phyloP scores from a whole-genome alignment of 1,284 basidiomycete species.

The Grifola frondosa region DNA sequence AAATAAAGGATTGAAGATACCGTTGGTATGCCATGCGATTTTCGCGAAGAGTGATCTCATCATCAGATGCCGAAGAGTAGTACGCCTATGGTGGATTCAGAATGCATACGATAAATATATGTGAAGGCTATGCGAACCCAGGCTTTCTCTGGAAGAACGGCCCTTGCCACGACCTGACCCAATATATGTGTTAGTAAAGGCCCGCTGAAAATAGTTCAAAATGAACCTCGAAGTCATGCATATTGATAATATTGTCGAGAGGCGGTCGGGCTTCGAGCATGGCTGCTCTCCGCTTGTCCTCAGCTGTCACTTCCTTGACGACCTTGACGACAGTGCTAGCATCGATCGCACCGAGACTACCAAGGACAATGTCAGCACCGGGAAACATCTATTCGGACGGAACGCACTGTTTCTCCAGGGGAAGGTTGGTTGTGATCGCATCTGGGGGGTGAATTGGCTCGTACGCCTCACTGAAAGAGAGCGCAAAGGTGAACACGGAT shows the following conservation, averaged over 20 bases:
- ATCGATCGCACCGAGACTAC: conserved; percentile 51
- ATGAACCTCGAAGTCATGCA: conserved; percentile 70
- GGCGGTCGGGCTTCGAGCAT: conserved; percentile 46
- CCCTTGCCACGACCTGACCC: conserved; percentile 51
- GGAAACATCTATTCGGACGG: background rate
- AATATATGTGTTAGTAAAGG: no score
- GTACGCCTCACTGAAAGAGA: conserved; percentile 46
- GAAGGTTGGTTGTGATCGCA: conserved; percentile 61
- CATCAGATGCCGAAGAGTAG: conserved; percentile 63
- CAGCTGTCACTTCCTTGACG: conserved; percentile 45
- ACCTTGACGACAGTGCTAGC: conserved; percentile 43
- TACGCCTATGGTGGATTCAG: conserved; percentile 52
- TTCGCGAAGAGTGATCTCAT: conserved; percentile 68
- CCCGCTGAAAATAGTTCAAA: no score
- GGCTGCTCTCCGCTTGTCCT: conserved; percentile 42
- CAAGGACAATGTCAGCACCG: background rate
- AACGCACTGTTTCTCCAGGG: conserved; percentile 45
- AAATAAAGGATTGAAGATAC: conserved; percentile 25
- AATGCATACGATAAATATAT: background rate
- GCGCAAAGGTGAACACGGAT: background rate
- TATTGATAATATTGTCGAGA: conserved; percentile 58
- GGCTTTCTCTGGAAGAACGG: conserved; percentile 51
- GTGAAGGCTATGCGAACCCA: conserved; percentile 24
- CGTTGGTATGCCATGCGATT: conserved; percentile 67
- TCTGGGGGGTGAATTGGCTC: conserved; percentile 66